Conservation (phyloP, 306 rosid species). For the Cicer yamashitae region DNA sequence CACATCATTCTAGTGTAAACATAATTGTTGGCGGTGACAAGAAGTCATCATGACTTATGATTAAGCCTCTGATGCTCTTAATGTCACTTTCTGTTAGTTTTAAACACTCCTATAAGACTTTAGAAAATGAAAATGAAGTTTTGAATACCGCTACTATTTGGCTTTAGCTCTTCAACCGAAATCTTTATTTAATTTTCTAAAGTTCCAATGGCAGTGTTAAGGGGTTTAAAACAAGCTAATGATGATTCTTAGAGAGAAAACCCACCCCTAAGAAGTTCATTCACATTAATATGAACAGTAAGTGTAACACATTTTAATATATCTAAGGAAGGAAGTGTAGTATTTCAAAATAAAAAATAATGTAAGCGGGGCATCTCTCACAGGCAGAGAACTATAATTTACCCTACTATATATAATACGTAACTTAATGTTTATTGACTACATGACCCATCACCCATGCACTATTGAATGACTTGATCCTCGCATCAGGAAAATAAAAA, state of each 20-base stretch:
- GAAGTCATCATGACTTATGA: background rate
- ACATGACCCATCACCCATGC: background rate
- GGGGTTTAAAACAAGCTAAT: background rate
- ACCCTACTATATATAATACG: background rate
- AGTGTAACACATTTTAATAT: constrained; percentile 12
- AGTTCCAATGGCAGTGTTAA: background rate
- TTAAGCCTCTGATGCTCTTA: constrained; percentile 14
- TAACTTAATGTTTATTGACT: constrained; percentile 17
- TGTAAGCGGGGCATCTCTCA: background rate
- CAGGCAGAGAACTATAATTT: constrained; percentile 3
- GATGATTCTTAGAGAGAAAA: background rate
- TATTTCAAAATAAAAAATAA: background rate
- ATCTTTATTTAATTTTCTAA: constrained; percentile 11
- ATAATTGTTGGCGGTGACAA: background rate
- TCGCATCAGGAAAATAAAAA: constrained; percentile 6
- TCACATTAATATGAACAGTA: background rate
- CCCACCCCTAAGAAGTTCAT: background rate
- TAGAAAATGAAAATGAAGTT: constrained; percentile 29
- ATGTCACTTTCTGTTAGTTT: background rate
- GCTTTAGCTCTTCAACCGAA: background rate
- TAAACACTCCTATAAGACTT: background rate
- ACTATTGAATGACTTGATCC: constrained; percentile 18
- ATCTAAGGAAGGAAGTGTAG: background rate
- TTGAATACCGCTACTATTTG: background rate
- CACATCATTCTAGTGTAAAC: background rate